These are phyloP conservation scores for Russula emetica DNA, from an alignment of 768 basidiomycete genomes.

Conservation along the genomic window DNA sequence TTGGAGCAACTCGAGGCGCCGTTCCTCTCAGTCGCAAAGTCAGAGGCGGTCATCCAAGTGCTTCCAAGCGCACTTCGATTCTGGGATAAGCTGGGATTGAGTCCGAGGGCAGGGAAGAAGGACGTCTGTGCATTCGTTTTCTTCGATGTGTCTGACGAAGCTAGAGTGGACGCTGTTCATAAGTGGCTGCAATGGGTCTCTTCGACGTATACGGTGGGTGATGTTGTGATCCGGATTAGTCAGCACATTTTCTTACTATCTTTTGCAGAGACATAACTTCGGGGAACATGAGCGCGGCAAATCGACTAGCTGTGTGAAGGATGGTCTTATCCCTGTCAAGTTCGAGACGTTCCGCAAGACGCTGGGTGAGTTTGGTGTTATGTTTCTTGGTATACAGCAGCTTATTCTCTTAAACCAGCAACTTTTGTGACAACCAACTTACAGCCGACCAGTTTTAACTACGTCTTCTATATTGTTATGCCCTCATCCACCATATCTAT, in stretches of 20 bases:
- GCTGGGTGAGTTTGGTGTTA: slow-evolving; percentile 42
- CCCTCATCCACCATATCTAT: slow-evolving; percentile 59
- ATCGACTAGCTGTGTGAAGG: slow-evolving; percentile 42
- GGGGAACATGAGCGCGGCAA: slow-evolving; percentile 55
- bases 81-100: slow-evolving; percentile 80
- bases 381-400: neutral
- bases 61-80: slow-evolving; percentile 69
- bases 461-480: slow-evolving; percentile 66
- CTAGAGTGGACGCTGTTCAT: slow-evolving; percentile 46
- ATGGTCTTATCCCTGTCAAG: slow-evolving; percentile 59
- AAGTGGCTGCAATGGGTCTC: slow-evolving; percentile 56
- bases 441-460: slow-evolving; percentile 37
- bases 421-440: slow-evolving; percentile 46
- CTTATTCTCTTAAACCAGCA: slow-evolving; percentile 35
- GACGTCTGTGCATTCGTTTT: slow-evolving; percentile 64
- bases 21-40: slow-evolving; percentile 61
- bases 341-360: slow-evolving; percentile 70
- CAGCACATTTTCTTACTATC: slow-evolving; percentile 15
- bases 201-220: slow-evolving; percentile 54
- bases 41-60: slow-evolving; percentile 63
- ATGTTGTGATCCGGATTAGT: neutral
- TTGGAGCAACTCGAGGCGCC: slow-evolving; percentile 47
- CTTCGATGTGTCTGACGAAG: slow-evolving; percentile 56
- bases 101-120: slow-evolving; percentile 67
- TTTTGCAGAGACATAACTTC: slow-evolving; percentile 52